Conservation (phyloP, 768 basidiomycete genomes). For the Rubroboletus satanas region DNA sequence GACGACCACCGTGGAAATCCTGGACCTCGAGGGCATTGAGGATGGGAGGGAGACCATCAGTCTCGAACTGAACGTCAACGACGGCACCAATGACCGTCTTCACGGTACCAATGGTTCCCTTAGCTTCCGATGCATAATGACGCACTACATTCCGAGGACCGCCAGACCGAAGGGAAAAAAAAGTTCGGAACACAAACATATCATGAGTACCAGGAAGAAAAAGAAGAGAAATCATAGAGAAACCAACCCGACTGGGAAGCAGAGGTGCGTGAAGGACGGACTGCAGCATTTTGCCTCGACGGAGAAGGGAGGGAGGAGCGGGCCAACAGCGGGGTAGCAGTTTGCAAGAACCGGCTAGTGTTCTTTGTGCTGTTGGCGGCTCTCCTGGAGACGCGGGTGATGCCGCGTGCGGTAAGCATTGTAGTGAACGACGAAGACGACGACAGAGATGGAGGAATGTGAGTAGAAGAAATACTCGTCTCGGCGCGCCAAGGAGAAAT, state of each 20-base stretch:
- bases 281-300: slow-evolving; percentile 43
- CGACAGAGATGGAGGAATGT: slow-evolving; percentile 15
- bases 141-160: slow-evolving; percentile 47
- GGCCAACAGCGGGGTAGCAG: slow-evolving; percentile 56
- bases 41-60: slow-evolving; percentile 87
- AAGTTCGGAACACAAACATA: not conserved
- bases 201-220: not conserved
- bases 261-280: slow-evolving; percentile 48
- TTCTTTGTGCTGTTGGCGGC: slow-evolving; percentile 72
- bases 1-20: slow-evolving; percentile 89
- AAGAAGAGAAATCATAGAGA: not conserved
- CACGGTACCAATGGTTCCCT: slow-evolving; percentile 68
- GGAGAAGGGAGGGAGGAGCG: slow-evolving; percentile 46
- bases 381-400: slow-evolving; percentile 84
- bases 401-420: slow-evolving; percentile 86
- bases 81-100: slow-evolving; percentile 99
- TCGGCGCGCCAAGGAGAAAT: slow-evolving; percentile 15
- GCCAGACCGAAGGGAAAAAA: not conserved
- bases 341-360: slow-evolving; percentile 78
- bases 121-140: slow-evolving; percentile 88
- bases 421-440: slow-evolving; percentile 38
- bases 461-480: slow-evolving; percentile 33
- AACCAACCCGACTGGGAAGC: slow-evolving; percentile 52
- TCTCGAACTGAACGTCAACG: slow-evolving; percentile 98
- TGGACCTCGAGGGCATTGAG: slow-evolving; percentile 98